Evolutionary conservation across 192 early-diverging fungal species (phyloP).

Genomic region (Rhizoclosmatium globosum): DNA sequence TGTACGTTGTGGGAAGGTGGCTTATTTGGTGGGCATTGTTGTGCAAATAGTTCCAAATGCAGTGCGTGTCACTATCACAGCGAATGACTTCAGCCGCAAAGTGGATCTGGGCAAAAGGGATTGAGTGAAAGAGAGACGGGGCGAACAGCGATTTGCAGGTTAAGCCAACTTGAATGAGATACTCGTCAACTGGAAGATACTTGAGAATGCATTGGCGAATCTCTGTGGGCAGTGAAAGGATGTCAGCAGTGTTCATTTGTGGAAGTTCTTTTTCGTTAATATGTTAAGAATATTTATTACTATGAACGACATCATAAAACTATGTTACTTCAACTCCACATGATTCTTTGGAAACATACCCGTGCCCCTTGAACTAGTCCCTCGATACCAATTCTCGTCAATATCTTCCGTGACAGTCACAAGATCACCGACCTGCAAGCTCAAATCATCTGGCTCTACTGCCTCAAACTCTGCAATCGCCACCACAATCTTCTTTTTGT

Average conservation of each 20-base stretch:
- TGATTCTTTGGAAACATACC: slow-evolving; percentile 37
- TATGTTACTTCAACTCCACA: background rate
- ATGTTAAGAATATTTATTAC: too few species aligned
- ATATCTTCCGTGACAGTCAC: slow-evolving; percentile 33
- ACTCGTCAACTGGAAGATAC: background rate
- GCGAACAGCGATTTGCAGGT: background rate
- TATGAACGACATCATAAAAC: too few species aligned
- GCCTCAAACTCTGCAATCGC: slow-evolving; percentile 33
- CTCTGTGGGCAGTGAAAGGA: background rate
- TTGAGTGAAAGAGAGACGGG: too few species aligned
- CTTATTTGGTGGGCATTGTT: too few species aligned
- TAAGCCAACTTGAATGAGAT: background rate
- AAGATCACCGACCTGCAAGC: slow-evolving; percentile 13
- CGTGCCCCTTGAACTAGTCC: background rate
- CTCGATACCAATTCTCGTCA: slow-evolving; percentile 35
- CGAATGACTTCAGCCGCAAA: too few species aligned
- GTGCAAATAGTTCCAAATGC: too few species aligned
- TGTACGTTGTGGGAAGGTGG: too few species aligned
- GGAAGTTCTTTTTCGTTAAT: too few species aligned
- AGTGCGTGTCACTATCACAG: too few species aligned
- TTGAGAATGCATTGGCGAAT: slow-evolving; percentile 7
- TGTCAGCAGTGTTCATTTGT: too few species aligned
- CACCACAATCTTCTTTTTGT: background rate
- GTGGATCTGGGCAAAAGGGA: too few species aligned
- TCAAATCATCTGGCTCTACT: slow-evolving; percentile 19